Evolutionary conservation across 2,329 filamentous ascomycete species (phyloP), one percentile per base, ranked within the genome.

Genomic region (Hymenoscyphus linearis): DNA sequence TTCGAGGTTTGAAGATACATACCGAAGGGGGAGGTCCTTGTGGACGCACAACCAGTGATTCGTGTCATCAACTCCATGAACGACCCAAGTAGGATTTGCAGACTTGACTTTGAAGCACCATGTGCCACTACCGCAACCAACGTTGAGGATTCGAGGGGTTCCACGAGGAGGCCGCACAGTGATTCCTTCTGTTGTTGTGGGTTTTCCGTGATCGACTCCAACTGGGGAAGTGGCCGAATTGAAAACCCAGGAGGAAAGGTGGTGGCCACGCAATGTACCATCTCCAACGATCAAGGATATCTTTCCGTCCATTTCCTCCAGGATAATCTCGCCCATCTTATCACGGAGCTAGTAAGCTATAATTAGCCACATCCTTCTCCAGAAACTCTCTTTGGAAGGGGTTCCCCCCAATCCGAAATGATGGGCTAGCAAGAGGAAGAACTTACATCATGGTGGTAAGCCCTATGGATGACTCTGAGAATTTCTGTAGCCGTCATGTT

Each of bases 1-100:
- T 31, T 27, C 12, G 25, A 18, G 14, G 25, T 55, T 18, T n/a
- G 12, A 57, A 25, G 37, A 10, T 13, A 56, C 63, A 36, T 61
- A 70, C 69, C 57, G 59, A 4, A 66, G 16, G 2, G 55, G 44
- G 14, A 64, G 18, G 26, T 65, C 64, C 44, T 50, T 61, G 5
- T 64, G 57, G 9, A 65, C 56, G 52, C 66, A 68, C 14, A 62
- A 54, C 70, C 70, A 72, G 50, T 70, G 68, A 60, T 69, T 63
- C 2, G 65, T 65, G 55, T 72, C 69, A 65, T 72, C 71, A 16
- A 71, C 25, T 6, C 70, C 71, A 36, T 72, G 66, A 34, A 73
- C 62, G n/a, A 68, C 63, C 71, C 71, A 73, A 47, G 64, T 65
- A 7, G 69, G 65, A 50, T 69, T 62, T 31, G 68, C 64, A 14